Base-by-base conservation (phyloP, 2,329 filamentous ascomycete species). In the Paramyrothecium sp. region DNA sequence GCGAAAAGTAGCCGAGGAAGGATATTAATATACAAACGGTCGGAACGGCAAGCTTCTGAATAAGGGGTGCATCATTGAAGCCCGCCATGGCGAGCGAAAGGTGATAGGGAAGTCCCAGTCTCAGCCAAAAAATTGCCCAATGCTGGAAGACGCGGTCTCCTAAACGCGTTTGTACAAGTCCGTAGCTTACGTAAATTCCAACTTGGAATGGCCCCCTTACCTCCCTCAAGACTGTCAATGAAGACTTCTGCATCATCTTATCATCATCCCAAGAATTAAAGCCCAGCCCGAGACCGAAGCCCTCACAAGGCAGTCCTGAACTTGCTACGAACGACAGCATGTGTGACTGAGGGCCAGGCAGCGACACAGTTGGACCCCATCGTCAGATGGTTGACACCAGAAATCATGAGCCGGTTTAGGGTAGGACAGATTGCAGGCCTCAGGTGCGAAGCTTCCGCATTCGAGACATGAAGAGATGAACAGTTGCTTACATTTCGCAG, bases 1-100 rank as follows among this genome's bases (percentile, higher is more conserved):
- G 91, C 4, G 90, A 89, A 52, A 84, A 82, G 75, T 89, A 91
- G 59, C 85, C 84, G 3, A 93, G 81, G 68, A 92, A 90, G 54
- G 75, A 68, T 58, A 93, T 89, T 16, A 94, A 75, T 8, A 79
- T 56, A 61, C 85, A 86, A 49, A 90, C 89, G 57, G 79, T 82
- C 16, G 89, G 89, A n/a, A 92, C 83, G 58, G 89, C 88, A 54
- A 92, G 76, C 53, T 73, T 71, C 66, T 82, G 79, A 59, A 85
- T 66, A 48, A 76, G 64, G 55, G 75, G 71, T 67, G 75, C 71
- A 59, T 74, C 69, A 65, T 71, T 69, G 68, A 77, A 61, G 72
- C 75, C 76, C 55, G 75, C 74, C 76, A 79, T 79, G 54, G 54
- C 59, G 63, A 55, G 30, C 54, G 26, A 12, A 56, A 44, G 44